Evolutionary conservation across 148 eudicot species (phyloP).

Genomic region (Arbutus unedo): DNA sequence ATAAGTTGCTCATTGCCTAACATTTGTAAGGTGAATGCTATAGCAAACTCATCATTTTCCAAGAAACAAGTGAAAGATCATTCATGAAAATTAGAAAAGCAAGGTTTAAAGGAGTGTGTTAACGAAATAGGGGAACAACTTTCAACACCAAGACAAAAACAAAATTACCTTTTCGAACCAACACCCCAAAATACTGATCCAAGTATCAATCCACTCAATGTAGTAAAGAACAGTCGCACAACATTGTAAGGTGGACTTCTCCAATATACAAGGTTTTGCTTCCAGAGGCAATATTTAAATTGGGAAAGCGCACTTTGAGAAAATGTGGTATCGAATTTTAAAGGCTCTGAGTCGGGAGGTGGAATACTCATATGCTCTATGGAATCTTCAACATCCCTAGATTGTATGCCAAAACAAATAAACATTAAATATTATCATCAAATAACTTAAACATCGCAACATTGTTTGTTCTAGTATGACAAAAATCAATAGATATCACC

Average conservation of each 20-base stretch:
- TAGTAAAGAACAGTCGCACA: constrained; percentile 68
- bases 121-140: not conserved
- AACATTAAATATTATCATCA: not conserved
- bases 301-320: constrained; percentile 55
- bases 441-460: not conserved
- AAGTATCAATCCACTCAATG: constrained; percentile 51
- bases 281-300: constrained; percentile 62
- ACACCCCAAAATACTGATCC: constrained; percentile 74
- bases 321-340: constrained; percentile 52
- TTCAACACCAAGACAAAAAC: not conserved
- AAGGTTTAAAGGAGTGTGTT: not conserved
- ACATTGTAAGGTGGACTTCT: constrained; percentile 84
- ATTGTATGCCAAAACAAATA: not conserved
- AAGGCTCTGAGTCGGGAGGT: constrained; percentile 47
- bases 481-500: constrained; percentile 34
- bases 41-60: not conserved
- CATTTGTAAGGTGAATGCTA: not conserved
- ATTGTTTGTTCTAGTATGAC: not conserved
- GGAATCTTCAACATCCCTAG: constrained; percentile 65
- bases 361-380: constrained; percentile 55
- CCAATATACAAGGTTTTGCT: constrained; percentile 79
- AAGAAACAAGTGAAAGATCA: constrained; percentile 3
- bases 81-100: not conserved
- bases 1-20: not conserved
- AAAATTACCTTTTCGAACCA: constrained; percentile 68